Evolutionary conservation across 768 basidiomycete genomes (phyloP), one percentile per base, ranked within the genome.

Genomic region (Amanita pallidorosea): DNA sequence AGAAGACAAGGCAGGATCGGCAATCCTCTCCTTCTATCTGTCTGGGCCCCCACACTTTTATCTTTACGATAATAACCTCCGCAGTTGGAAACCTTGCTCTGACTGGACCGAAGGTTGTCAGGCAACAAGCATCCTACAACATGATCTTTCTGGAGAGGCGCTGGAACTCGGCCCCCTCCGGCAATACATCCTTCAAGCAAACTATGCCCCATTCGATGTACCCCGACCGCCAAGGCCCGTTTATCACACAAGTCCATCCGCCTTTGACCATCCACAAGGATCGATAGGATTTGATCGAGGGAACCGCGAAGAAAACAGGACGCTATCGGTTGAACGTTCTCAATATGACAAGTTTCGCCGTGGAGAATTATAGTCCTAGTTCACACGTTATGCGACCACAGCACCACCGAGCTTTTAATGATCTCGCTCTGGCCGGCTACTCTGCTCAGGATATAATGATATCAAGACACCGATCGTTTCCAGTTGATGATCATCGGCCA

Each of bases 101-200:
- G 87, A 89, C 60, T 89, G 86, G 86, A 89, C 87, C 0, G 83
- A 88, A 61, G 78, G 73, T 45, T 72, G 72, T 42, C 85, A 88
- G 59, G 87, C 84, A 2, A 76, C 79, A 7, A 71, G 70, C 7
- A 71, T 83, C 13, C 62, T 87, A 51, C 75, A 74, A 41, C 87
- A 89, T 57, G 72, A 78, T 44, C 68, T 89, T 38, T 68, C 78
- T 36, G 87, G 85, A 25, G 75, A 81, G 23, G 74, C 79, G 1
- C 70, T 72, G 23, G 81, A 85, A 53, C 70, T 87, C 7, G 67
- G 70, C 34, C 76, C 79, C 52, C 66, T 84, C 44, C 65, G 83
- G 23, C 71, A 70, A 53, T 74, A 68, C 45, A 63, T 83, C 29
- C 70, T 56, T 66, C 8, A 68, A 70, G 11, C 12, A n/a, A 49